phyloP scores from a whole-genome alignment of 306 rosid genomes.

The Gynostemma pentaphyllum region DNA sequence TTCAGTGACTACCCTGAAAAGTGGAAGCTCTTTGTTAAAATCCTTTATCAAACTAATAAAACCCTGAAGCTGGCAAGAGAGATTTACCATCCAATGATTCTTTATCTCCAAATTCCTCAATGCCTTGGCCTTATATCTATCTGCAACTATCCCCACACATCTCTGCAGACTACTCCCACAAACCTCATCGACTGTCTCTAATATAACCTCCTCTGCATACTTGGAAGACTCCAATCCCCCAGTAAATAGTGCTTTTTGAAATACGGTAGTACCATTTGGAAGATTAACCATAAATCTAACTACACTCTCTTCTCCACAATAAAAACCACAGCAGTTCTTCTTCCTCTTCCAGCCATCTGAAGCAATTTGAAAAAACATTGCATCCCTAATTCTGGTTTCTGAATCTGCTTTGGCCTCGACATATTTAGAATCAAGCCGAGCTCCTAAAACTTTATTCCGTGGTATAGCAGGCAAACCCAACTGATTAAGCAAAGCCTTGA shows the following conservation, averaged over 20 bases:
- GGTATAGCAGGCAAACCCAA: slow-evolving; percentile 57
- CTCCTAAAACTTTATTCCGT: slow-evolving; percentile 51
- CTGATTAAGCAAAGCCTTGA: slow-evolving; percentile 57
- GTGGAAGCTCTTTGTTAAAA: slow-evolving; percentile 60
- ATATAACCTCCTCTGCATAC: slow-evolving; percentile 80
- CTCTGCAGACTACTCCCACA: slow-evolving; percentile 51
- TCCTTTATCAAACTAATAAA: slow-evolving; percentile 80
- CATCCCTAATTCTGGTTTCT: slow-evolving; percentile 74
- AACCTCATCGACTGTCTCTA: slow-evolving; percentile 48
- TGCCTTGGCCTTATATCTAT: slow-evolving; percentile 84
- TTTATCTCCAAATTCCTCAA: slow-evolving; percentile 79
- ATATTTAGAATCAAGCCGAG: slow-evolving; percentile 73
- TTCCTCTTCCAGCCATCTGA: slow-evolving; percentile 82
- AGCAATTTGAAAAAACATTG: slow-evolving; percentile 74
- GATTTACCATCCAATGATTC: slow-evolving; percentile 97
- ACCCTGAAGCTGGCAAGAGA: slow-evolving; percentile 93
- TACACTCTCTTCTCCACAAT: slow-evolving; percentile 66
- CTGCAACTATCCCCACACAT: slow-evolving; percentile 88
- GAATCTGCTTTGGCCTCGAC: slow-evolving; percentile 52
- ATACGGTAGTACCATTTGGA: slow-evolving; percentile 74
- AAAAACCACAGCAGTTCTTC: slow-evolving; percentile 28
- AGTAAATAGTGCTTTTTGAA: slow-evolving; percentile 59
- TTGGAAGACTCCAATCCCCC: slow-evolving; percentile 59
- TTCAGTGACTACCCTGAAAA: slow-evolving; percentile 62
- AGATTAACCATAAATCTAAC: slow-evolving; percentile 74